Base-by-base conservation (phyloP, 176 grass and related monocot genomes). In the Chrysopogon serrulatus region DNA sequence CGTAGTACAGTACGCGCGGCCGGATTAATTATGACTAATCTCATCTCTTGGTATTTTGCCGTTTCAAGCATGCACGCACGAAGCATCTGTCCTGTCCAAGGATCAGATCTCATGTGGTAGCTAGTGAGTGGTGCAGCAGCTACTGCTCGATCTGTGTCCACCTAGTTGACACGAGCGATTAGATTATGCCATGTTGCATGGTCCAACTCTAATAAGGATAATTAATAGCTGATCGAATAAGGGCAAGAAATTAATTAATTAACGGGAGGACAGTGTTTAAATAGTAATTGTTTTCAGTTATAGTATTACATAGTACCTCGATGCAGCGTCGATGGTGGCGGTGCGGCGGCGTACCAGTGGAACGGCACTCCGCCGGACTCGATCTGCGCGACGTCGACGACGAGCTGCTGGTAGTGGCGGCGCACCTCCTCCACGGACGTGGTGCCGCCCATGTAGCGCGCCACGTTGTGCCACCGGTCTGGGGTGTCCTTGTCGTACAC, bases 381-480 rank as follows among this genome's bases (percentile, higher is more conserved):
- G 69, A 95, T 95, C 54, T n/a, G 74, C 17, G 60, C 80, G 37
- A 95, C 57, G 42, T 95, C 93, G 14, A 39, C 45, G 10, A 28
- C 68, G 69, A 95, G 93, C 45, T 41, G 21, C 57, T 90, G 82
- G 69, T 92, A 95, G 69, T 78, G 84, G 75, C 79, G 87, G 41
- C 87, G 85, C 39, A 95, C 90, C 79, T 95, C 87, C 5, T 88
- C 87, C 17, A 68, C 85, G 5, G 93, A 90, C 43, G 90, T 91
- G 39, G 44, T 78, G 60, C 91, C 91, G 65, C 88, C 93, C 39
- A 95, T 84, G 37, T 72, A 81, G 56, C 85, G 74, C 31, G 85
- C 90, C 49, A 95, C 88, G 79, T 88, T 88, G n/a, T 81, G 85
- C 93, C 93, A 95, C 79, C 93, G 82, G 83, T 92, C 88, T 0